phyloP scores from a whole-genome alignment of 352 stramenopile species.

The Globisporangium yorkense region DNA sequence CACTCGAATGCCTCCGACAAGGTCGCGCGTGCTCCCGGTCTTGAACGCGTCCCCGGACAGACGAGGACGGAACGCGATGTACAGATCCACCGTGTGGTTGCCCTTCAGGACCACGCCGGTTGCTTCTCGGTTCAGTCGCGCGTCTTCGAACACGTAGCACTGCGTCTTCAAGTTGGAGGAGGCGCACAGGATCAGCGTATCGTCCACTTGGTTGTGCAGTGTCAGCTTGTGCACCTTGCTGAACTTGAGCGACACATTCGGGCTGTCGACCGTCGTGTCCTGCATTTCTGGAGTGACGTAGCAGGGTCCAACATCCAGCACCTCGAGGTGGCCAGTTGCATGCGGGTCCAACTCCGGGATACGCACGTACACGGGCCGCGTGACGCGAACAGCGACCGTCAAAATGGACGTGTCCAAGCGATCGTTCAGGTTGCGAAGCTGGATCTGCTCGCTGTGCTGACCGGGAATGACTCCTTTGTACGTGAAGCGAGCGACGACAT shows the following conservation, averaged over 20 bases:
- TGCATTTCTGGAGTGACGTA: slow-evolving; percentile 86
- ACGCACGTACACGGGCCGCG: slow-evolving; percentile 76
- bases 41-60: slow-evolving; percentile 77
- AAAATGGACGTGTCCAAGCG: slow-evolving; percentile 68
- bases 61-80: slow-evolving; percentile 72
- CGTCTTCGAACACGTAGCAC: slow-evolving; percentile 86
- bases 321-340: slow-evolving; percentile 61
- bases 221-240: slow-evolving; percentile 86
- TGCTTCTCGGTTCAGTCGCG: slow-evolving; percentile 59
- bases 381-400: slow-evolving; percentile 59
- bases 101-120: slow-evolving; percentile 66
- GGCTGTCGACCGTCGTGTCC: slow-evolving; percentile 68
- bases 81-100: slow-evolving; percentile 65
- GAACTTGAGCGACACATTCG: slow-evolving; percentile 71
- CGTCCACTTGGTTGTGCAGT: slow-evolving; percentile 70
- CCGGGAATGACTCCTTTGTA: slow-evolving; percentile 61
- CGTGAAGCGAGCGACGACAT: slow-evolving; percentile 49
- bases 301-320: slow-evolving; percentile 72
- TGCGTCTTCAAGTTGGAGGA: slow-evolving; percentile 87
- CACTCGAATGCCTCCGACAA: slow-evolving; percentile 85
- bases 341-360: slow-evolving; percentile 79
- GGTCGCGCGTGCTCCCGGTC: slow-evolving; percentile 64
- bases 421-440: slow-evolving; percentile 80
- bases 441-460: slow-evolving; percentile 71
- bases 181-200: slow-evolving; percentile 67